Evolutionary conservation across 306 rosid species (phyloP).

Genomic region (Cucurbita ficifolia): DNA sequence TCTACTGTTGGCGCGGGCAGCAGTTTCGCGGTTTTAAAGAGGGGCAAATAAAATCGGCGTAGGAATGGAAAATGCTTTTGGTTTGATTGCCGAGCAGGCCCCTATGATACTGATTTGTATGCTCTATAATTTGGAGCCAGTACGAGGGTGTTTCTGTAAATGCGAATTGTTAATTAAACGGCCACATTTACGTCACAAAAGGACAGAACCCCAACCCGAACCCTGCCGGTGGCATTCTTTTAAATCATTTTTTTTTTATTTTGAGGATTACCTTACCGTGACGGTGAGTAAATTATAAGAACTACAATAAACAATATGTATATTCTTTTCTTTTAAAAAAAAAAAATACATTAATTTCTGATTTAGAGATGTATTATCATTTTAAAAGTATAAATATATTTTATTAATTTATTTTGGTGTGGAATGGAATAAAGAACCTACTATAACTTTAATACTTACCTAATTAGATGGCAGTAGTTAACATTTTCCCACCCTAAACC

Average conservation of each 20-base stretch:
- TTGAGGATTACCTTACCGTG: no score
- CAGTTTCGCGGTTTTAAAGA: not conserved
- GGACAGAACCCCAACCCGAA: not conserved
- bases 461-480: no score
- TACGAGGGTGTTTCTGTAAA: not conserved
- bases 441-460: no score
- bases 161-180: not conserved
- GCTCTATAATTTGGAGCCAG: not conserved
- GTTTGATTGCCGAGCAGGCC: conserved; percentile 10
- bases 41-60: not conserved
- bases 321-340: no score
- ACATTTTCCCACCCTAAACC: not conserved
- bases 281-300: no score
- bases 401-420: no score
- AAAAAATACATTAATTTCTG: no score
- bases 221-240: not conserved
- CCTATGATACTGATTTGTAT: not conserved
- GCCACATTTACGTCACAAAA: not conserved
- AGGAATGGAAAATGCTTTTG: conserved; percentile 11
- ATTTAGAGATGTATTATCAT: no score
- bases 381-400: no score
- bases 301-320: no score
- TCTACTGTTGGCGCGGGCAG: not conserved
- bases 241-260: no score
- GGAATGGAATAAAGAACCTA: no score